Base-by-base conservation (phyloP, 2,329 filamentous ascomycete species). In the Lachnellula cervina region DNA sequence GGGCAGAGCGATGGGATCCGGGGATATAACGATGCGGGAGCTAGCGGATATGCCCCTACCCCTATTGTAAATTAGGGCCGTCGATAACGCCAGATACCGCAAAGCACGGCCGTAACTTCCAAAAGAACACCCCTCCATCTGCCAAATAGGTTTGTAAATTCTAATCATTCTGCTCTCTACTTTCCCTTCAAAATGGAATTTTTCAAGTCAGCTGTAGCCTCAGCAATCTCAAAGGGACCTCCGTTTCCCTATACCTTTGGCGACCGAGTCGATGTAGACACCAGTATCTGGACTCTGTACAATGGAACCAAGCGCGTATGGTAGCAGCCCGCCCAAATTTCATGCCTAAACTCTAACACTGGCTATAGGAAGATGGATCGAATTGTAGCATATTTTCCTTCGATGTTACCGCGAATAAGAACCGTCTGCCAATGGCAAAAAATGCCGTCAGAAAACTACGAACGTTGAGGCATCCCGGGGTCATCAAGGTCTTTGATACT, bases 341-440 rank as follows among this genome's bases (percentile, higher is more conserved):
- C 51, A 42, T 38, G 23, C 8, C 8, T 37, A 19, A 13, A 17
- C 19, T 35, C 65, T 66, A 57, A 63, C 49, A 38, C 49, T 49
- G 17, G 49, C 25, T 47, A 55, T 64, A 97, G 91, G 92, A 97
- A 75, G 93, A 97, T 71, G 86, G 90, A 35, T 96, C 91, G 4
- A 86, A 90, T 66, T 99, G 94, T 75, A 97, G 91, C 75, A 92
- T 99, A 63, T 96, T 99, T 75, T 90, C 91, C 64, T 99, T 99
- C 77, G 93, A 99, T 71, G 81, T 95, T 54, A 80, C 81, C 57
- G 78, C 88, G 56, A 93, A 96, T 71, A 90, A 86, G 71, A 86
- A 89, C 44, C 85, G 87, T 54, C 75, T 97, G 21, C 89, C 92
- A 42, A 81, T 99, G 52, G 94, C 94, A 52, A 90, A 87, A 73